Base-by-base conservation (phyloP, 148 eudicot species). In the Arctostaphylos glauca region DNA sequence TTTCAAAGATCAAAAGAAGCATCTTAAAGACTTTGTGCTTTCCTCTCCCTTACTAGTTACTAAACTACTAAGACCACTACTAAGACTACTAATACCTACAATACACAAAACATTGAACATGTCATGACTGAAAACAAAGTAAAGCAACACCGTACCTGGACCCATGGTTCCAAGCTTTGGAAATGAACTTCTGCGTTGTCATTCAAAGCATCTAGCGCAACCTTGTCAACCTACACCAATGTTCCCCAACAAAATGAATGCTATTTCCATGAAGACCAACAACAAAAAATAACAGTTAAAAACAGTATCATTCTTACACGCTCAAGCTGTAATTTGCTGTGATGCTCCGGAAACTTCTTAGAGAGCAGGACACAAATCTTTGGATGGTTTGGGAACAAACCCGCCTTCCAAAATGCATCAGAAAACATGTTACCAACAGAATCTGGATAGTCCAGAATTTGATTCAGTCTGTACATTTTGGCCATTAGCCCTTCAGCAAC, bases 401-500 rank as follows among this genome's bases (percentile, higher is more conserved):
- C 97, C 4, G 97, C 87, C 84, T 94, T 96, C 99, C 99, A 96
- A 85, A 94, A 94, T 23, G 93, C 90, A 41, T 96, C 98, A 9
- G 99, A 96, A 84, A 87, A 96, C 49, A 83, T 76, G 83, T 91
- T 93, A 76, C 90, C 88, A 38, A 89, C 88, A 41, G 93, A 88
- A 86, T 96, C 98, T 3, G 99, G 99, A 80, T 92, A 93, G 86
- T 96, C 98, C 88, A 96, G 83, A 82, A 96, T 91, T 75, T 96
- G 99, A 85, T 94, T 94, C 74, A 96, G 86, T 82, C 99, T 87
- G 81, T 94, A 93, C 92, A 96, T 94, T 88, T 96, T 96, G 47
- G 98, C 94, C 97, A 96, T 90, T 5, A 96, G 89, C 84, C 99
- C 99, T 86, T 96, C 94, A 12, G 98, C 99, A 82, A 96, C 99